A percentile compares a stretch with the other conserved stretches of the same genome.
Conservation (phyloP, 257 asterid genomes). For the Solanum commersonii region DNA sequence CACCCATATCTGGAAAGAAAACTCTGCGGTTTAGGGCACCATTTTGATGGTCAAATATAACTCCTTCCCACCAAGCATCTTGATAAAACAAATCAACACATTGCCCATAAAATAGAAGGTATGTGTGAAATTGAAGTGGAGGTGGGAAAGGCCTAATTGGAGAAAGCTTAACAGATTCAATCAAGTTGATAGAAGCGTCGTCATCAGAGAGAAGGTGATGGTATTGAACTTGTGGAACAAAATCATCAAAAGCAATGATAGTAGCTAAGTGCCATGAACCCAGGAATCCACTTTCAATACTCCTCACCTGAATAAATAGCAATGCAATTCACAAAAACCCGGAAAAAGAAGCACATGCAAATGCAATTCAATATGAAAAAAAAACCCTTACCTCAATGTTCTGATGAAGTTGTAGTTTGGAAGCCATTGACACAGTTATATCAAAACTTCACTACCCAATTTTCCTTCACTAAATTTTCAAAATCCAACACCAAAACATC, state of each 20-base stretch:
- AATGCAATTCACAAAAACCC: not conserved
- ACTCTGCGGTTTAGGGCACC: conserved; percentile 30
- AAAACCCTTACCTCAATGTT: not conserved
- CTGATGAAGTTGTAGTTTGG: not conserved
- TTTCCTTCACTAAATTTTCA: not conserved
- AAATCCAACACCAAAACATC: not conserved
- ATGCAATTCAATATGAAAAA: not conserved
- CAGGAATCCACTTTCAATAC: conserved; percentile 45
- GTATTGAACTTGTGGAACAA: conserved; percentile 31
- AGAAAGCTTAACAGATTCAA: conserved; percentile 34
- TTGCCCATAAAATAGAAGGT: conserved; percentile 41
- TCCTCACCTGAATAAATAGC: conserved; percentile 45
- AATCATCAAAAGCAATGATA: conserved; percentile 10
- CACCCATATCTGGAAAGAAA: conserved; percentile 73
- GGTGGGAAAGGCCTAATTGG: conserved; percentile 57
- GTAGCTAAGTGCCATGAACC: conserved; percentile 63
- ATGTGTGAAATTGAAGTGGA: conserved; percentile 1
- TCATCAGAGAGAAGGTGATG: conserved; percentile 47
- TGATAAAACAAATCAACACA: conserved; percentile 44
- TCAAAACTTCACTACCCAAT: not conserved
- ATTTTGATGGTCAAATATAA: conserved; percentile 47
- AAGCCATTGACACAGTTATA: not conserved
- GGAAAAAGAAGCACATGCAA: not conserved
- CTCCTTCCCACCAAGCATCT: conserved; percentile 95
- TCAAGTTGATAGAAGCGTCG: conserved; percentile 24